These are phyloP conservation scores for Patellifolia procumbens DNA, from an alignment of 179 eudicot species.

Conservation along the genomic window DNA sequence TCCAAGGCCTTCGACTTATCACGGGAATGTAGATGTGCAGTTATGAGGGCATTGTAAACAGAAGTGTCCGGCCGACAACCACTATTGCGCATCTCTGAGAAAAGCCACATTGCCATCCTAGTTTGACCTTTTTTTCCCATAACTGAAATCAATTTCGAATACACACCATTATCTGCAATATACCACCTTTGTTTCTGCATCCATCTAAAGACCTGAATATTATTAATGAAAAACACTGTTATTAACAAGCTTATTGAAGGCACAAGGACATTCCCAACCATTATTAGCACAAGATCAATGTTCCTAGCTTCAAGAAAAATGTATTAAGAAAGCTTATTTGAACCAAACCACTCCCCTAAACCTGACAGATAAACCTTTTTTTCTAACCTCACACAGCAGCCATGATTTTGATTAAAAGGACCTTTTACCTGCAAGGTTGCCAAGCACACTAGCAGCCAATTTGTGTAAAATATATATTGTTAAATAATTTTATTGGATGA, in stretches of 20 bases:
- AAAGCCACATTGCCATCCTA: constrained; percentile 97
- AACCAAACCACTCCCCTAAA: neutral
- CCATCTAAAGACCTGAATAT: constrained; percentile 90
- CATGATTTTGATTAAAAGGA: neutral
- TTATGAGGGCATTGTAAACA: constrained; percentile 84
- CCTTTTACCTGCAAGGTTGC: neutral
- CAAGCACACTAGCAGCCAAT: neutral
- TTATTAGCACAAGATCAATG: neutral
- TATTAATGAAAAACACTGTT: constrained; percentile 7
- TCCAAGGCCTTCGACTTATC: constrained; percentile 82
- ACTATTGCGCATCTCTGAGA: constrained; percentile 97
- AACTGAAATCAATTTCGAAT: constrained; percentile 87
- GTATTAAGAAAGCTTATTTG: neutral
- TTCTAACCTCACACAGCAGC: neutral
- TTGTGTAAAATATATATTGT: neutral
- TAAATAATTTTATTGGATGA: too few relatives aligned
- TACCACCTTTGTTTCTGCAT: constrained; percentile 99
- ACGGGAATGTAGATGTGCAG: constrained; percentile 86
- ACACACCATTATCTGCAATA: constrained; percentile 88
- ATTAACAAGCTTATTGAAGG: constrained; percentile 11
- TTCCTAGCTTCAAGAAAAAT: neutral
- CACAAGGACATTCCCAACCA: constrained; percentile 1
- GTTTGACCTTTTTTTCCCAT: constrained; percentile 98
- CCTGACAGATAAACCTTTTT: neutral
- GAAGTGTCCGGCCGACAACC: constrained; percentile 95